Evolutionary conservation across 805 yeast species (phyloP).

Genomic region (Kregervanrija delftensis): DNA sequence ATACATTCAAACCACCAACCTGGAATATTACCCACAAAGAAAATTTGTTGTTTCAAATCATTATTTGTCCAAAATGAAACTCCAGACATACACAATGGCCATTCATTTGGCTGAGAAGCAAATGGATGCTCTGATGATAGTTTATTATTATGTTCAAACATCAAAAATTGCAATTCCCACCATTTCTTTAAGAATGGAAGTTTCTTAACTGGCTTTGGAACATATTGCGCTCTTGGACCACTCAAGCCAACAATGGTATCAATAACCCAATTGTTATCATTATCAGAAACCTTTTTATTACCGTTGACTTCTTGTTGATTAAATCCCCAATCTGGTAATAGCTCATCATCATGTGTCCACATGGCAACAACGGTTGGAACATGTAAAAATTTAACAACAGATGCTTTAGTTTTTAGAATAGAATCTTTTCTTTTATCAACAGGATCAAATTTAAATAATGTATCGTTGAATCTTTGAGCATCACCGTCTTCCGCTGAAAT

Average conservation of each 20-base stretch:
- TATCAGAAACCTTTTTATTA: conserved; percentile 68
- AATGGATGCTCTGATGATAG: conserved; percentile 87
- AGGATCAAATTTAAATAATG: conserved; percentile 69
- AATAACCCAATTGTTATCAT: conserved; percentile 67
- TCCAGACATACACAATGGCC: conserved; percentile 89
- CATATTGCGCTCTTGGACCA: conserved; percentile 56
- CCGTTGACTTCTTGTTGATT: conserved; percentile 93
- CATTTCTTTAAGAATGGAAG: conserved; percentile 80
- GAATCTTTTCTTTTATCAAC: conserved; percentile 44
- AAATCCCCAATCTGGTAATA: conserved; percentile 93
- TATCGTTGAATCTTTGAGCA: conserved; percentile 51
- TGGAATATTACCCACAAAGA: conserved; percentile 80
- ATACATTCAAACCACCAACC: conserved; percentile 86
- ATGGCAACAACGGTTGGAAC: conserved; percentile 84
- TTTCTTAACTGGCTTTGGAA: conserved; percentile 55
- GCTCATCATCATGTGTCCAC: conserved; percentile 83
- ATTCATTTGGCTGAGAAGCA: conserved; percentile 83
- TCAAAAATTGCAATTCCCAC: conserved; percentile 77
- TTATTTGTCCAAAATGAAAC: conserved; percentile 93
- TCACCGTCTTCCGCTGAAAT: conserved; percentile 53
- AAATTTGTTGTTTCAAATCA: conserved; percentile 64
- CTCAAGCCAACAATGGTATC: conserved; percentile 61
- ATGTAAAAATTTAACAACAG: conserved; percentile 67
- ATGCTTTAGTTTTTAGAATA: conserved; percentile 60
- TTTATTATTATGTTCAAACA: conserved; percentile 91